Percentiles rank a stretch among this genome's conserved stretches.
Conservation (phyloP, 169 alveolate genomes). For the Cyclospora cayetanensis region DNA sequence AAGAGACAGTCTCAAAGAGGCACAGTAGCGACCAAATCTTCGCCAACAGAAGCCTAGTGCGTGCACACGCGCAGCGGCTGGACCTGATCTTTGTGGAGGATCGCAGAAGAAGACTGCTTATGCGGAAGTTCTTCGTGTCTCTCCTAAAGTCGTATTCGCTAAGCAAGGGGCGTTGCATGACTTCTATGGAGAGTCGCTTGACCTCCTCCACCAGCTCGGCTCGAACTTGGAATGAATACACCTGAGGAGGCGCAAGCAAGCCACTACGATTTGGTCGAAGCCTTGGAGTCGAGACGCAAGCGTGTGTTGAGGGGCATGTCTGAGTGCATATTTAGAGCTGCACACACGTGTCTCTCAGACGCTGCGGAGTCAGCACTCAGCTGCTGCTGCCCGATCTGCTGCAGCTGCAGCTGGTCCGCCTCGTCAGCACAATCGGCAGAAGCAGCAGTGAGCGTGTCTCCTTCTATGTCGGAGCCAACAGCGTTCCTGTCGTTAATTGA, state of each 20-base stretch:
- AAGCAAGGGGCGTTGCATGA: slow-evolving; percentile 94
- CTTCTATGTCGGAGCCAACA: background rate
- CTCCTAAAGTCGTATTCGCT: slow-evolving; percentile 97
- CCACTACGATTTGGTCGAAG: background rate
- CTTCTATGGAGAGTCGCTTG: slow-evolving; percentile 88
- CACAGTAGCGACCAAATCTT: background rate
- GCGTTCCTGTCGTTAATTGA: background rate
- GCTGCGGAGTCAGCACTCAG: background rate
- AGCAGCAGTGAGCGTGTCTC: background rate
- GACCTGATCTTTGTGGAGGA: slow-evolving; percentile 94
- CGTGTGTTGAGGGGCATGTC: background rate
- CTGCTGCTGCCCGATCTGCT: slow-evolving; percentile 9
- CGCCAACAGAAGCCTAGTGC: background rate
- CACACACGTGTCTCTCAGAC: background rate
- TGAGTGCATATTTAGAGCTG: no score
- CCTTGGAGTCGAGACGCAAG: background rate
- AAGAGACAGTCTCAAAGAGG: background rate
- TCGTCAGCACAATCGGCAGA: background rate
- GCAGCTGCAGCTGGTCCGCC: background rate
- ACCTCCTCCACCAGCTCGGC: slow-evolving; percentile 89
- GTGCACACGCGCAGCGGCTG: background rate
- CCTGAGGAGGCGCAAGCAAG: slow-evolving; percentile 49
- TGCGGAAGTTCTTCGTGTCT: slow-evolving; percentile 88
- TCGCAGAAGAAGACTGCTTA: slow-evolving; percentile 89
- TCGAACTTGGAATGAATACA: slow-evolving; percentile 90